Conservation (phyloP, 306 rosid species). For the Lotus japonicus region DNA sequence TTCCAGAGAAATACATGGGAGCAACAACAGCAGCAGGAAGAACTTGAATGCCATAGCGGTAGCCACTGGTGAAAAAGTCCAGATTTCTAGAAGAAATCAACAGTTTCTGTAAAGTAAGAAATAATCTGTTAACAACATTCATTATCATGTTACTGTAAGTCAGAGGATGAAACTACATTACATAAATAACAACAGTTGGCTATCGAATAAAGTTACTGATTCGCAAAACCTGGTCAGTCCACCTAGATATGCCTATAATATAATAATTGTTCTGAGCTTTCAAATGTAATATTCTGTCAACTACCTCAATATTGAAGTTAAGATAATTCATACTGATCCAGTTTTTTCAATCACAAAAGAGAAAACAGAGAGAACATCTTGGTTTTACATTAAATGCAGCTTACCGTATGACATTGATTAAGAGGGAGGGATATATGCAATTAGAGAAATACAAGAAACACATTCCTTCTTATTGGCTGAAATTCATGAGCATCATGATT, state of each 20-base stretch:
- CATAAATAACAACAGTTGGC: background rate
- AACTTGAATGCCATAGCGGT: slow-evolving; percentile 86
- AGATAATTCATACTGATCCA: background rate
- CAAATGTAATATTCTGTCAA: slow-evolving; percentile 6
- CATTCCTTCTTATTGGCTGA: too few relatives aligned
- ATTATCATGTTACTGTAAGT: background rate
- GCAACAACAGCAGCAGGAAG: slow-evolving; percentile 99
- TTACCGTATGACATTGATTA: too few relatives aligned
- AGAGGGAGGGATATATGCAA: background rate
- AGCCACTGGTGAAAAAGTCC: slow-evolving; percentile 90
- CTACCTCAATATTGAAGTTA: background rate
- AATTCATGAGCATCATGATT: too few relatives aligned
- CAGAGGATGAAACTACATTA: background rate
- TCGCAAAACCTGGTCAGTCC: background rate
- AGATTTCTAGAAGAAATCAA: slow-evolving; percentile 90
- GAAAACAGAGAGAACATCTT: background rate
- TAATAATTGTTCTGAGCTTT: background rate
- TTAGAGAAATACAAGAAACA: too few relatives aligned
- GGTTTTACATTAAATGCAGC: background rate
- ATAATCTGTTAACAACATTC: background rate
- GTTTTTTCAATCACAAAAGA: background rate
- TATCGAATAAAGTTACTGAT: background rate
- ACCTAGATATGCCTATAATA: background rate
- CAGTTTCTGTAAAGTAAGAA: slow-evolving; percentile 54
- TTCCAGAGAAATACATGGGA: slow-evolving; percentile 92